Conservation (phyloP, 176 grass and related monocot genomes). For the Tillandsia fasciculata region DNA sequence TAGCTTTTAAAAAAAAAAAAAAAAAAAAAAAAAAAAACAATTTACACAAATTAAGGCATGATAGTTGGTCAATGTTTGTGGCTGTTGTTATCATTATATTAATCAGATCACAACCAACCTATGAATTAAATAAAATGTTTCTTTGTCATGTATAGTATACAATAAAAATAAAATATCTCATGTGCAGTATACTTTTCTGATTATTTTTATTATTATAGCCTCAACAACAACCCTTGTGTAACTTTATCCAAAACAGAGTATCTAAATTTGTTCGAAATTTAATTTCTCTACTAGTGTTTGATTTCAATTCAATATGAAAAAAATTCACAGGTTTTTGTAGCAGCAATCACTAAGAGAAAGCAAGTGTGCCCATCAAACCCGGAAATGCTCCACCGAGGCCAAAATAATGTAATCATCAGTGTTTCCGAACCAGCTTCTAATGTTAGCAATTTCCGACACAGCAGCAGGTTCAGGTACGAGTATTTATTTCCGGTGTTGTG, state of each 20-base stretch:
- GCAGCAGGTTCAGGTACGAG: slow-evolving; percentile 56
- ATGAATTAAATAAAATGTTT: background rate
- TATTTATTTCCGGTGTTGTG: background rate
- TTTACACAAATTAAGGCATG: background rate
- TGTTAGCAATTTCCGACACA: slow-evolving; percentile 26
- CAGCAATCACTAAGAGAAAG: slow-evolving; percentile 65
- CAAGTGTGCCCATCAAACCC: slow-evolving; percentile 62
- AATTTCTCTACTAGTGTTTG: background rate
- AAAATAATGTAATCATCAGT: background rate
- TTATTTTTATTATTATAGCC: no score
- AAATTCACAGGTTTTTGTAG: slow-evolving; percentile 49
- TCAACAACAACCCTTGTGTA: no score
- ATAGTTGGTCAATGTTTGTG: background rate
- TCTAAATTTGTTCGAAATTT: background rate
- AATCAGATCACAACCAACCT: background rate
- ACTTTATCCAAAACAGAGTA: no score
- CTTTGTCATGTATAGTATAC: no score
- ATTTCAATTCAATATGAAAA: background rate
- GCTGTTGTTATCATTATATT: background rate
- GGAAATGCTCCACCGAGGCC: slow-evolving; percentile 13
- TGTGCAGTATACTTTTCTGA: no score
- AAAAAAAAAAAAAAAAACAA: no score
- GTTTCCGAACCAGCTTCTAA: slow-evolving; percentile 8
- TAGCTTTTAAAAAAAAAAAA: no score
- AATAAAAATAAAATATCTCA: no score